These are phyloP conservation scores for Picochlorum sp. DNA, from an alignment of 139 green algal genomes.

Conservation along the genomic window DNA sequence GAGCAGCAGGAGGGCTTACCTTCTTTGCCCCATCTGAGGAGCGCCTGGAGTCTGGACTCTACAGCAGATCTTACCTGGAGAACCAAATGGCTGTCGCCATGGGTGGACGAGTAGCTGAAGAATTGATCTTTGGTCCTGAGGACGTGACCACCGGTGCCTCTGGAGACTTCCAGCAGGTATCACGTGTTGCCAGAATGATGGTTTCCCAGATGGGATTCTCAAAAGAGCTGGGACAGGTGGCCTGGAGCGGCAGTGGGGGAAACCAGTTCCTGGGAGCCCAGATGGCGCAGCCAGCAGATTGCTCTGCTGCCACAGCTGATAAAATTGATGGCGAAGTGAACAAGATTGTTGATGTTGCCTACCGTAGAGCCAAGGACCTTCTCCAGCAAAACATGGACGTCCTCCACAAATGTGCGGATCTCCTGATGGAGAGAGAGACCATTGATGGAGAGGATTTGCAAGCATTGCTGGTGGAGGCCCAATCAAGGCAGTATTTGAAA, in stretches of 20 bases:
- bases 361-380: constrained; percentile 94
- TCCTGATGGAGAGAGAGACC: constrained; percentile 97
- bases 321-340: constrained; percentile 86
- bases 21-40: constrained; percentile 91
- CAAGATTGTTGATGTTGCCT: constrained; percentile 85
- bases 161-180: constrained; percentile 83
- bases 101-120: constrained; percentile 93
- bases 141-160: constrained; percentile 93
- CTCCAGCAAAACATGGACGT: constrained; percentile 84
- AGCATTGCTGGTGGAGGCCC: constrained; percentile 72
- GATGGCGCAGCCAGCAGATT: constrained; percentile 74
- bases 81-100: constrained; percentile 84
- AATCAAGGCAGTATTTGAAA: constrained; percentile 88
- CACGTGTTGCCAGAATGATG: constrained; percentile 74
- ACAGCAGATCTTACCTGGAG: constrained; percentile 49
- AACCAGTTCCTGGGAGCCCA: constrained; percentile 78
- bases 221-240: constrained; percentile 89
- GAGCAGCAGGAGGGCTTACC: constrained; percentile 86
- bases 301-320: constrained; percentile 66
- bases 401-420: constrained; percentile 79
- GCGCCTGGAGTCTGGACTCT: constrained; percentile 83
- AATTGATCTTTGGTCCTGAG: constrained; percentile 96
- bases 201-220: constrained; percentile 88
- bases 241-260: constrained; percentile 56
- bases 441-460: constrained; percentile 96